phyloP scores from a whole-genome alignment of 1,284 basidiomycete genomes.

The Moesziomyces sp. region DNA sequence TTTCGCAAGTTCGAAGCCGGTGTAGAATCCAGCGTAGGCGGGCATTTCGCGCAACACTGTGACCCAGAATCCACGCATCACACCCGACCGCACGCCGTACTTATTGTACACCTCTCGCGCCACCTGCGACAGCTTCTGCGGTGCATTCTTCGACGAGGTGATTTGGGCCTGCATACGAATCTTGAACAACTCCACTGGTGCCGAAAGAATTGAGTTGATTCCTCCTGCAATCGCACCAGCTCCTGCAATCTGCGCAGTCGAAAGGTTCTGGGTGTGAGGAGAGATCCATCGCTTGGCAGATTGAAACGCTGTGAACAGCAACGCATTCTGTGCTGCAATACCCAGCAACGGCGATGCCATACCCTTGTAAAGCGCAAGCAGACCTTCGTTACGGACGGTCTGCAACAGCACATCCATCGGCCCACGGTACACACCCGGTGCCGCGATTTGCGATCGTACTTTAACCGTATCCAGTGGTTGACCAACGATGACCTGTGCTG shows the following conservation, averaged over 20 bases:
- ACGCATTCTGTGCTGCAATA: constrained; percentile 94
- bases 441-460: constrained; percentile 48
- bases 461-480: constrained; percentile 59
- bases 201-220: constrained; percentile 78
- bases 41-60: constrained; percentile 92
- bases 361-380: constrained; percentile 68
- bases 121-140: constrained; percentile 81
- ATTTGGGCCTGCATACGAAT: constrained; percentile 98
- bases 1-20: constrained; percentile 89
- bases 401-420: constrained; percentile 48
- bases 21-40: constrained; percentile 86
- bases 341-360: constrained; percentile 91
- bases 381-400: constrained; percentile 41
- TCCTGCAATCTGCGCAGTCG: constrained; percentile 80
- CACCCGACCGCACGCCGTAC: constrained; percentile 84
- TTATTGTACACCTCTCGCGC: constrained; percentile 81
- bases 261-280: constrained; percentile 80
- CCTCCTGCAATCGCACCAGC: constrained; percentile 93
- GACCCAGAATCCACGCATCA: constrained; percentile 98
- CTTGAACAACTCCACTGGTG: constrained; percentile 78
- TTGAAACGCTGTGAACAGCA: constrained; percentile 90
- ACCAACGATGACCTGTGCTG: constrained; percentile 56
- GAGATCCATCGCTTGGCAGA: constrained; percentile 83
- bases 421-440: constrained; percentile 41
- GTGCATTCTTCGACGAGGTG: constrained; percentile 64